These are phyloP conservation scores for Cryptosporidium xiaoi DNA, from an alignment of 169 alveolate genomes.

Conservation along the genomic window DNA sequence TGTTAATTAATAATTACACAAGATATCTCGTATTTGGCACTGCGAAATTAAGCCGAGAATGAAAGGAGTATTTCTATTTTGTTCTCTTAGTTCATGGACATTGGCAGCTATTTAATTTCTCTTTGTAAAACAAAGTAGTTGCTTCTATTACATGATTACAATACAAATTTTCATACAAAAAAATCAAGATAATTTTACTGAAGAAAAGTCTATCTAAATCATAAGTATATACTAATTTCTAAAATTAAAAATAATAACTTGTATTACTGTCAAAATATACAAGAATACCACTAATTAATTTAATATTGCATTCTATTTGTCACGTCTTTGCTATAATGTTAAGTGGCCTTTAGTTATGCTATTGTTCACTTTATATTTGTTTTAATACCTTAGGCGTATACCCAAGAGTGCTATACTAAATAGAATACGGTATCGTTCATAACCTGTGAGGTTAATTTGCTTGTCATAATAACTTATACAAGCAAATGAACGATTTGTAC, in stretches of 20 bases:
- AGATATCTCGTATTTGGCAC: constrained; percentile 65
- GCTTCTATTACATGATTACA: constrained; percentile 72
- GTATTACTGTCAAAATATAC: too few relatives aligned
- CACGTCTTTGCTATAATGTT: constrained; percentile 47
- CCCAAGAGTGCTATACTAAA: constrained; percentile 71
- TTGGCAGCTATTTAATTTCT: constrained; percentile 36
- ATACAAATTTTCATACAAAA: neutral
- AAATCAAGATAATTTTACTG: too few relatives aligned
- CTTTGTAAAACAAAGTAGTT: neutral
- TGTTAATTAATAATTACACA: constrained; percentile 6
- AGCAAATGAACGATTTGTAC: neutral
- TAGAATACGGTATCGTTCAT: neutral
- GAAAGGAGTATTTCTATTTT: neutral
- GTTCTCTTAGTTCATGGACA: constrained; percentile 38
- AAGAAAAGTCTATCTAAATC: too few relatives aligned
- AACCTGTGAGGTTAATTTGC: neutral
- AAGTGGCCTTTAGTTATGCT: constrained; percentile 43
- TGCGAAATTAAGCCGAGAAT: constrained; percentile 15
- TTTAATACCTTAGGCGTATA: constrained; percentile 51
- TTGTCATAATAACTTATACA: neutral
- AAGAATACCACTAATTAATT: too few relatives aligned
- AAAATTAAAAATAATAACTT: too few relatives aligned
- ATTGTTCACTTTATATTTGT: constrained; percentile 7
- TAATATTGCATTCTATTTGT: constrained; percentile 60
- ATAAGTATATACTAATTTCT: too few relatives aligned